phyloP scores from a whole-genome alignment of 768 basidiomycete genomes.

The Panus rudis region DNA sequence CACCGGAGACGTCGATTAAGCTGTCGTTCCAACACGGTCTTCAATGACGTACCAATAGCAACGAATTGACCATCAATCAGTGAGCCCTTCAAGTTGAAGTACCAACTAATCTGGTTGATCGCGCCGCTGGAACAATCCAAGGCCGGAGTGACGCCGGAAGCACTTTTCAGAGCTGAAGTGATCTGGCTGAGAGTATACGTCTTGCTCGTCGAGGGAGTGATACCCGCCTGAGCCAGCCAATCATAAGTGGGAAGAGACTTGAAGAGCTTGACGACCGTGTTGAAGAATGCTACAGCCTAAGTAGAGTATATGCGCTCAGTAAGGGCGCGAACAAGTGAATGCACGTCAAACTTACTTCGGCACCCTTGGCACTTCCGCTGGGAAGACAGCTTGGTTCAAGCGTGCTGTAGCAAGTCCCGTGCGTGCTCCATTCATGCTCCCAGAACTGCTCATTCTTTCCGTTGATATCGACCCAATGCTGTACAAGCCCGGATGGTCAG shows the following conservation, averaged over 20 bases:
- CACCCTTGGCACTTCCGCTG: slow-evolving; percentile 47
- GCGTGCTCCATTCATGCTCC: slow-evolving; percentile 71
- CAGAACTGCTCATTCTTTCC: slow-evolving; percentile 60
- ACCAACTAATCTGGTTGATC: slow-evolving; percentile 48
- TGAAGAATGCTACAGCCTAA: slow-evolving; percentile 64
- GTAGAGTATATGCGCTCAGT: not conserved
- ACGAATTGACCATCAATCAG: slow-evolving; percentile 58
- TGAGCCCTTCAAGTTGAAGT: slow-evolving; percentile 62
- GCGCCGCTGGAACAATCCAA: slow-evolving; percentile 35
- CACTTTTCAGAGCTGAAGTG: slow-evolving; percentile 45
- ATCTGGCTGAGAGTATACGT: slow-evolving; percentile 54
- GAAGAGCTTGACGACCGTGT: slow-evolving; percentile 53
- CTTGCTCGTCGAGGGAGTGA: slow-evolving; percentile 52
- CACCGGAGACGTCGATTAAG: too few species aligned
- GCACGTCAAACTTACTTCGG: slow-evolving; percentile 44
- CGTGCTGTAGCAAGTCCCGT: slow-evolving; percentile 58
- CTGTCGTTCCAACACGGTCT: too few species aligned
- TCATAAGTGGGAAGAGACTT: slow-evolving; percentile 66
- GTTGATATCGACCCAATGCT: slow-evolving; percentile 58
- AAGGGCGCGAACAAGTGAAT: not conserved
- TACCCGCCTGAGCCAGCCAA: slow-evolving; percentile 66
- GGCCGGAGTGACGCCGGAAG: slow-evolving; percentile 48
- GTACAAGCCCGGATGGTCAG: slow-evolving; percentile 18
- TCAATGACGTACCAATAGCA: slow-evolving; percentile 41
- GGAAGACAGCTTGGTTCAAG: slow-evolving; percentile 53